A percentile compares a stretch with the other conserved stretches of the same genome.
phyloP scores from a whole-genome alignment of 2,329 filamentous ascomycete species.

The Talaromyces sp. region DNA sequence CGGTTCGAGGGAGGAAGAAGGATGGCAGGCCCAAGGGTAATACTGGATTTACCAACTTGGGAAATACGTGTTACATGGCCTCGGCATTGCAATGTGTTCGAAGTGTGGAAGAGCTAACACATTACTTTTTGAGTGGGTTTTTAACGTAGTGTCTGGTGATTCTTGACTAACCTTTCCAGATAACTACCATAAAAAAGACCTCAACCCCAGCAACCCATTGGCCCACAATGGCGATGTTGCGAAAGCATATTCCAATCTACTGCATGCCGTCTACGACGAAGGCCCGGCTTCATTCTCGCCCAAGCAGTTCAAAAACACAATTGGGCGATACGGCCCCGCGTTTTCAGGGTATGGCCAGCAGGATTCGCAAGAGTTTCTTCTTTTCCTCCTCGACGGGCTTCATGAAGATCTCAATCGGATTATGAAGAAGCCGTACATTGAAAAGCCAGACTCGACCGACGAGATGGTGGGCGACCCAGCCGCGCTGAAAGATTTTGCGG shows the following conservation, averaged over 20 bases:
- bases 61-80: constrained; percentile 99
- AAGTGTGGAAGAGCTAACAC: constrained; percentile 85
- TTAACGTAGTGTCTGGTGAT: not conserved
- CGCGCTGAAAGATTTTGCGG: constrained; percentile 77
- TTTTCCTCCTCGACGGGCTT: constrained; percentile 87
- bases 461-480: constrained; percentile 82
- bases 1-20: constrained; percentile 65
- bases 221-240: constrained; percentile 83
- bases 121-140: constrained; percentile 68
- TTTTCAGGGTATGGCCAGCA: constrained; percentile 96
- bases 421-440: constrained; percentile 92
- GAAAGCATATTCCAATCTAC: constrained; percentile 70
- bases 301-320: constrained; percentile 72
- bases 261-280: constrained; percentile 74
- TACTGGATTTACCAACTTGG: constrained; percentile 81
- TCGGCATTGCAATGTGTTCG: constrained; percentile 92
- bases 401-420: constrained; percentile 95
- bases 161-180: constrained; percentile 27
- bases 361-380: constrained; percentile 94
- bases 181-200: constrained; percentile 67
- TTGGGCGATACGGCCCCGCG: constrained; percentile 74
- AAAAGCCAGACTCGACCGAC: constrained; percentile 96
- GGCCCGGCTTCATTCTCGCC: constrained; percentile 67
- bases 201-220: constrained; percentile 81
- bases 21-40: constrained; percentile 68